phyloP scores from a whole-genome alignment of 192 early-diverging fungal species.

The Entomortierella lignicola region DNA sequence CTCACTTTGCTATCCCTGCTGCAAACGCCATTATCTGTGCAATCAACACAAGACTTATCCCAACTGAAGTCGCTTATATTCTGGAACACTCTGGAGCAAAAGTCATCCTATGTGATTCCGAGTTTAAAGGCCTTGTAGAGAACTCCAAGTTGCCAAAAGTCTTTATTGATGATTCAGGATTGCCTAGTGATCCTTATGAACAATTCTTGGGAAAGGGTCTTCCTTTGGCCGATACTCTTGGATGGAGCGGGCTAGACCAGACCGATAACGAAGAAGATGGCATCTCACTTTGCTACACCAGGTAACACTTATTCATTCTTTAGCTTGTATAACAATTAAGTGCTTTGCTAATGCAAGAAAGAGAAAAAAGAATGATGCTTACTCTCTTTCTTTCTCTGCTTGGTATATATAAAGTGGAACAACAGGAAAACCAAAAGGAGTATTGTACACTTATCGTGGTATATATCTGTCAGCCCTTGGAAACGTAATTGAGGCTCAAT shows the following conservation, averaged over 20 bases:
- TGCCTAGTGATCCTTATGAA: slow-evolving; percentile 61
- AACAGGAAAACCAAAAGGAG: slow-evolving; percentile 69
- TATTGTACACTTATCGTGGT: slow-evolving; percentile 65
- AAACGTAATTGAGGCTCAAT: slow-evolving; percentile 55
- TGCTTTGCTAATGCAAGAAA: no score
- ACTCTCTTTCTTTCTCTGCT: neutral
- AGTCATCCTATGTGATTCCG: slow-evolving; percentile 62
- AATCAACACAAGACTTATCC: slow-evolving; percentile 66
- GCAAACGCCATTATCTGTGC: slow-evolving; percentile 66
- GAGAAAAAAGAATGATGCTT: neutral
- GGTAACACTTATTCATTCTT: no score
- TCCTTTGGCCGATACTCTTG: slow-evolving; percentile 32
- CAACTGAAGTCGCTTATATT: slow-evolving; percentile 68
- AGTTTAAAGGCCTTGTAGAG: slow-evolving; percentile 48
- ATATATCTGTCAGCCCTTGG: slow-evolving; percentile 62
- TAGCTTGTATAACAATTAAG: no score
- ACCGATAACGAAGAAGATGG: slow-evolving; percentile 58
- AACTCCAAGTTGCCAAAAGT: slow-evolving; percentile 39
- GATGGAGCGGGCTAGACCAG: slow-evolving; percentile 60
- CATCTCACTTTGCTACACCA: slow-evolving; percentile 68
- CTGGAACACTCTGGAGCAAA: slow-evolving; percentile 61
- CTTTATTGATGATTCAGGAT: slow-evolving; percentile 33
- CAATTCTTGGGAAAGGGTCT: slow-evolving; percentile 45
- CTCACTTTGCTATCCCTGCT: slow-evolving; percentile 71
- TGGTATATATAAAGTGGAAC: slow-evolving; percentile 54